Evolutionary conservation across 78 protist genomes (phyloP).

Genomic region (Ministeria vibrans): DNA sequence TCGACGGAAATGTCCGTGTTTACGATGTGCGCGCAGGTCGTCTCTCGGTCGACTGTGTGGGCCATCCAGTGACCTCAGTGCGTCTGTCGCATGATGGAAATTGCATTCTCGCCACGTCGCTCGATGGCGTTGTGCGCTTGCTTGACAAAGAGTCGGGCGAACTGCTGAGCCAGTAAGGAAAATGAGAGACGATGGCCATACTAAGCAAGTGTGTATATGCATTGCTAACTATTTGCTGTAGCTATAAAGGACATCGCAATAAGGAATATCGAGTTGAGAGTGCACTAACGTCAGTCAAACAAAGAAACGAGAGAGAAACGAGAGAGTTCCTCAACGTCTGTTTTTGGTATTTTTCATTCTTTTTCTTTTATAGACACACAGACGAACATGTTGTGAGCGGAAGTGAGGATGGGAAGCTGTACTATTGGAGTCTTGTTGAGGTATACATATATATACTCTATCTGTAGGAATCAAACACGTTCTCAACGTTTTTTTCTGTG

Average conservation of each 20-base stretch:
- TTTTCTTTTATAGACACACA: too few relatives aligned
- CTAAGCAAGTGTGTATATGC: background rate
- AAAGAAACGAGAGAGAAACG: too few relatives aligned
- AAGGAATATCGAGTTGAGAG: background rate
- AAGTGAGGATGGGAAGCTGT: background rate
- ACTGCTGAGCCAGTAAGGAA: background rate
- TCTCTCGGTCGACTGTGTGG: background rate
- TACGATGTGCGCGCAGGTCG: conserved; percentile 7
- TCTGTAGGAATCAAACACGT: too few relatives aligned
- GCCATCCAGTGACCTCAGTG: background rate
- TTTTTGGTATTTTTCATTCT: too few relatives aligned
- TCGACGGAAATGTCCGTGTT: background rate
- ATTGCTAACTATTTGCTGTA: conserved; percentile 15
- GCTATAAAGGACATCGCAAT: background rate
- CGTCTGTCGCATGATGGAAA: conserved; percentile 12
- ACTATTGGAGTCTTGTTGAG: conserved; percentile 1
- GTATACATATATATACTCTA: too few relatives aligned
- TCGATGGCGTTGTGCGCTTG: background rate
- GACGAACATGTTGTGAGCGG: conserved; percentile 6
- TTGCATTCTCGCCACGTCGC: conserved; percentile 10
- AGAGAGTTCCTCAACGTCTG: too few relatives aligned
- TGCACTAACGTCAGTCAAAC: background rate
- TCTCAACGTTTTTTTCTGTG: too few relatives aligned
- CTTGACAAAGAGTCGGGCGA: background rate
- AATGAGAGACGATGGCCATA: background rate